Base-by-base conservation (phyloP, 106 monocot genomes). In the Cymbidium sinense region DNA sequence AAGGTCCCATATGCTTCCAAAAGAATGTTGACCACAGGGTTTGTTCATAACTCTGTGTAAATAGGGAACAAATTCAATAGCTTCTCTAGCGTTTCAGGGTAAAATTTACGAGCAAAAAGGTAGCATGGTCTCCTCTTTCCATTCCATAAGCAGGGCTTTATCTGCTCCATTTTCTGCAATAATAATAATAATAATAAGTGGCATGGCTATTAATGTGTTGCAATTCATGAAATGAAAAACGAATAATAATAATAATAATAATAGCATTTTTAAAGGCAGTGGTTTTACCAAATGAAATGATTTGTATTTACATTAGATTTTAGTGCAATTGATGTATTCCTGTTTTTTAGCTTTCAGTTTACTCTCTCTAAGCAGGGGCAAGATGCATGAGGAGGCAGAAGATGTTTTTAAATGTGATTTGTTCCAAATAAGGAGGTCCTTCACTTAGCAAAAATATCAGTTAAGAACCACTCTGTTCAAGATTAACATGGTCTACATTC, bases 21-120 rank as follows among this genome's bases (percentile, higher is more conserved):
- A 69, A 69, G 71, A 72, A 72, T 72, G 21, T 8, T 37, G 37
- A 72, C 3, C 34, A 4, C 39, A 23, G 5, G 37, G 9, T 39
- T 72, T 10, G 21, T 17, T 86, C 70, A 78, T 35, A 81, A 58
- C 1, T 75, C 54, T 34, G 87, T 87, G 27, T 55, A 83, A 37
- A 84, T 84, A 37, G 84, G 76, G 80, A 87, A 84, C n/a, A 92
- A 36, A 64, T 83, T 74, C 81, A 88, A 43, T 85, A 92, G 51
- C 36, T 82, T 89, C 23, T 82, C 37, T 20, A 87, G 83, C 2
- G 92, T 77, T 76, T 89, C 92, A 28, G 92, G 89, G 75, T 87
- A 83, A 50, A 92, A 92, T 79, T 92, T 92, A 61, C 92, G 81
- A 12, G 92, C 92, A 84, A 92, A 92, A 20, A 92, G 67, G 85